Evolutionary conservation across 2,329 filamentous ascomycete genomes (phyloP).

Genomic region (Neonectria faginata): DNA sequence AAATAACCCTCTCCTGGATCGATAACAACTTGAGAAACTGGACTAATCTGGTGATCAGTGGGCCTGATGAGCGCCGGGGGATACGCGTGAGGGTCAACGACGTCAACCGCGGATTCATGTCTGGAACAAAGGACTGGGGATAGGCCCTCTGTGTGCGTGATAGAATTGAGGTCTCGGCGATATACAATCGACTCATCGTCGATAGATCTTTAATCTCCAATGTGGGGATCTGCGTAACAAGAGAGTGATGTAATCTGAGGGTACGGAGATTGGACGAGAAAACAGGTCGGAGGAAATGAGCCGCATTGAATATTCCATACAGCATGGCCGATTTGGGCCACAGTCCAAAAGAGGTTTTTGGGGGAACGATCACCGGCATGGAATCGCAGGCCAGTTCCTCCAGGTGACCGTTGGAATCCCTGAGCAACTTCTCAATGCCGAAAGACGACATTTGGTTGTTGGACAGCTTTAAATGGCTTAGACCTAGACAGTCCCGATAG

Average conservation of each 20-base stretch:
- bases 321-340: slow-evolving; percentile 52
- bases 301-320: slow-evolving; percentile 58
- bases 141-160: slow-evolving; percentile 59
- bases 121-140: slow-evolving; percentile 62
- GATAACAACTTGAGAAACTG: slow-evolving; percentile 61
- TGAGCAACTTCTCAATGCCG: slow-evolving; percentile 59
- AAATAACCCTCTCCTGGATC: slow-evolving; percentile 62
- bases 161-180: slow-evolving; percentile 60
- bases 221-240: slow-evolving; percentile 67
- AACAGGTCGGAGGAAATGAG: slow-evolving; percentile 64
- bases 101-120: slow-evolving; percentile 67
- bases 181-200: slow-evolving; percentile 50
- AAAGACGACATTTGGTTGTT: slow-evolving; percentile 60
- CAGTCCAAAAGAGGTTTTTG: slow-evolving; percentile 9
- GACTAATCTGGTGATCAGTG: slow-evolving; percentile 60
- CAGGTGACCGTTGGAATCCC: slow-evolving; percentile 58
- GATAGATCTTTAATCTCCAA: slow-evolving; percentile 55
- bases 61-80: slow-evolving; percentile 65
- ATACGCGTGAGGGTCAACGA: slow-evolving; percentile 66
- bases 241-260: slow-evolving; percentile 69
- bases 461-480: slow-evolving; percentile 68
- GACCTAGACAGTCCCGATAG: slow-evolving; percentile 41
- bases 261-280: slow-evolving; percentile 64
- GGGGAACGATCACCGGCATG: slow-evolving; percentile 48
- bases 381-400: slow-evolving; percentile 65